Evolutionary conservation across 225 moss, liverwort and hornwort genomes (phyloP).

Genomic region (Antitrichia curtipendula): DNA sequence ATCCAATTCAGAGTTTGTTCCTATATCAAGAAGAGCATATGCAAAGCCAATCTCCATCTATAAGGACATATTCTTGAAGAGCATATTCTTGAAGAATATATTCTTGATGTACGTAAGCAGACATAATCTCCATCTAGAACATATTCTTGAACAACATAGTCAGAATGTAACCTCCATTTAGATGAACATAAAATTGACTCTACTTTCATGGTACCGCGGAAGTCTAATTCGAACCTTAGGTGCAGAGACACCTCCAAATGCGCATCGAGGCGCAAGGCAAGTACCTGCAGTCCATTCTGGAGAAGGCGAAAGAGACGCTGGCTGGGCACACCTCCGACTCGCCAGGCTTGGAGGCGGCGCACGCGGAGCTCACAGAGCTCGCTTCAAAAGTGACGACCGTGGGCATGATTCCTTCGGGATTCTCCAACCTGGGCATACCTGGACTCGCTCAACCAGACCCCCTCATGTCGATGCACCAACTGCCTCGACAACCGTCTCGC

Average conservation of each 20-base stretch:
- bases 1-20: background rate
- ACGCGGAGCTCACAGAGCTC: slow-evolving; percentile 83
- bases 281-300: slow-evolving; percentile 88
- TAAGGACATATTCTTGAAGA: background rate
- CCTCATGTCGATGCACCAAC: slow-evolving; percentile 13
- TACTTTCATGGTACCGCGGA: background rate
- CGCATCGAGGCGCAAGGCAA: slow-evolving; percentile 97
- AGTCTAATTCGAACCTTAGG: slow-evolving; percentile 18
- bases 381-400: slow-evolving; percentile 80
- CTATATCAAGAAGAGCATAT: too few relatives aligned
- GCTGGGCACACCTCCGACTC: slow-evolving; percentile 65
- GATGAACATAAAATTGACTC: background rate
- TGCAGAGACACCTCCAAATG: slow-evolving; percentile 88
- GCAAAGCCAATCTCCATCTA: background rate
- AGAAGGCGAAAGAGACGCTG: slow-evolving; percentile 91
- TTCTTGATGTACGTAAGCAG: background rate
- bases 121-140: background rate
- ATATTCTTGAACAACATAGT: background rate
- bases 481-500: slow-evolving; percentile 34
- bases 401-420: slow-evolving; percentile 38
- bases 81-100: background rate
- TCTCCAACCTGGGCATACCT: slow-evolving; percentile 21
- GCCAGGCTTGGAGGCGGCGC: slow-evolving; percentile 71
- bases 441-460: slow-evolving; percentile 9
- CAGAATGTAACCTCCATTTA: too few relatives aligned